phyloP scores from a whole-genome alignment of 2,329 filamentous ascomycete species.

The Ilyonectria mors-panacis region DNA sequence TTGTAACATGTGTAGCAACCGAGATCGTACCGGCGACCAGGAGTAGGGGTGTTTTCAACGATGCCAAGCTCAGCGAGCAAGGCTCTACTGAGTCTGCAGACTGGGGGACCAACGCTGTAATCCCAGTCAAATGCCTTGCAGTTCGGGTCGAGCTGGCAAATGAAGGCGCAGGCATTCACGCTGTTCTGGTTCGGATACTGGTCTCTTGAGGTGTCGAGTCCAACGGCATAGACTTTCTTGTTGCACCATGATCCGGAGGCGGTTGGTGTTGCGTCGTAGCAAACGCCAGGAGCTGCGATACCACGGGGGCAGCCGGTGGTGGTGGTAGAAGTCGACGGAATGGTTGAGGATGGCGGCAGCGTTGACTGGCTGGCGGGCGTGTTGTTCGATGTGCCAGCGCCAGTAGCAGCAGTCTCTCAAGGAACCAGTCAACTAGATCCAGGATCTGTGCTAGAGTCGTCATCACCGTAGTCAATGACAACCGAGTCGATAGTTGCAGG shows the following conservation, averaged over 20 bases:
- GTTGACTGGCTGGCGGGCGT: neutral
- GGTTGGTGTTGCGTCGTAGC: neutral
- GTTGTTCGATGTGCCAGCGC: neutral
- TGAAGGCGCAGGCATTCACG: conserved; percentile 1
- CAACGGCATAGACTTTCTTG: neutral
- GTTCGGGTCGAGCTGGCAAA: neutral
- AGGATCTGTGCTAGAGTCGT: too few relatives aligned
- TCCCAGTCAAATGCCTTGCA: conserved; percentile 9
- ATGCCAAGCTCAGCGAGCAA: neutral
- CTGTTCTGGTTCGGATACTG: neutral
- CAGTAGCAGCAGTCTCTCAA: neutral
- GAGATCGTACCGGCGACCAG: neutral
- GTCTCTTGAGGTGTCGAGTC: too few relatives aligned
- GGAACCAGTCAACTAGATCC: neutral
- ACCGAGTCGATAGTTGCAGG: neutral
- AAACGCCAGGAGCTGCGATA: conserved; percentile 3
- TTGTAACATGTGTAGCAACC: neutral
- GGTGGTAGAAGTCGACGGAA: neutral
- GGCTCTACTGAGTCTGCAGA: neutral
- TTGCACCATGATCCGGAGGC: neutral
- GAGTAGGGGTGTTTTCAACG: neutral
- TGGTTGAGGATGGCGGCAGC: neutral
- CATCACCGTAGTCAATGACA: neutral
- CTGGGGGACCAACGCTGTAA: neutral
- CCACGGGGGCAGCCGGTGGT: conserved; percentile 4